Evolutionary conservation across 139 green algal genomes (phyloP).

Genomic region (Chlamydomonas asymmetrica): DNA sequence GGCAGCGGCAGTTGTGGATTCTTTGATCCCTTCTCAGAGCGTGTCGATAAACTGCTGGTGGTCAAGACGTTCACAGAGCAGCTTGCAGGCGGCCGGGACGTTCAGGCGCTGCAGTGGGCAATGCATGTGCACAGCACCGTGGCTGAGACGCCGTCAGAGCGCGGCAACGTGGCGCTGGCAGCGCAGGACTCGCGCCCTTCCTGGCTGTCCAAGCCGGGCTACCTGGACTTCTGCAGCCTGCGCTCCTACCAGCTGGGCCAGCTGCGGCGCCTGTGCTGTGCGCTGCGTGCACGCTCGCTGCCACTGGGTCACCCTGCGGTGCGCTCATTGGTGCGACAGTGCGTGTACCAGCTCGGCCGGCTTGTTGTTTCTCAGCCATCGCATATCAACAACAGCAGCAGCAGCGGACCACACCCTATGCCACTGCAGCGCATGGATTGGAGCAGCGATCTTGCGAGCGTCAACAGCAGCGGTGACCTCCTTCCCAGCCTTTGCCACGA

Average conservation of each 20-base stretch:
- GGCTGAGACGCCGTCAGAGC: neutral
- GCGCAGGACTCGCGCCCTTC: slow-evolving; percentile 28
- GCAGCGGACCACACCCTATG: neutral
- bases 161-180: slow-evolving; percentile 44
- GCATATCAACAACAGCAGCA: neutral
- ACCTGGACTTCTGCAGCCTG: slow-evolving; percentile 27
- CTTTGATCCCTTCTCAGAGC: slow-evolving; percentile 58
- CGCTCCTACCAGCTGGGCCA: slow-evolving; percentile 34
- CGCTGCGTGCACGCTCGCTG: slow-evolving; percentile 30
- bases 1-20: too few relatives aligned
- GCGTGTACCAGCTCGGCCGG: slow-evolving; percentile 34
- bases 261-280: slow-evolving; percentile 26
- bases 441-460: too few relatives aligned
- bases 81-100: too few relatives aligned
- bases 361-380: neutral
- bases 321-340: slow-evolving; percentile 33
- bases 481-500: slow-evolving; percentile 25
- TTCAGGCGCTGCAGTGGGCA: slow-evolving; percentile 40
- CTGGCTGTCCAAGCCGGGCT: slow-evolving; percentile 39
- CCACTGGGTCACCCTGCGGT: slow-evolving; percentile 37
- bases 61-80: slow-evolving; percentile 37
- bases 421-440: slow-evolving; percentile 5
- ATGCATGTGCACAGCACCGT: slow-evolving; percentile 23
- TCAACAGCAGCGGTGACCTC: slow-evolving; percentile 16
- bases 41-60: neutral